phyloP scores from a whole-genome alignment of 148 eudicot species.

The Vaccinium myrtillus region DNA sequence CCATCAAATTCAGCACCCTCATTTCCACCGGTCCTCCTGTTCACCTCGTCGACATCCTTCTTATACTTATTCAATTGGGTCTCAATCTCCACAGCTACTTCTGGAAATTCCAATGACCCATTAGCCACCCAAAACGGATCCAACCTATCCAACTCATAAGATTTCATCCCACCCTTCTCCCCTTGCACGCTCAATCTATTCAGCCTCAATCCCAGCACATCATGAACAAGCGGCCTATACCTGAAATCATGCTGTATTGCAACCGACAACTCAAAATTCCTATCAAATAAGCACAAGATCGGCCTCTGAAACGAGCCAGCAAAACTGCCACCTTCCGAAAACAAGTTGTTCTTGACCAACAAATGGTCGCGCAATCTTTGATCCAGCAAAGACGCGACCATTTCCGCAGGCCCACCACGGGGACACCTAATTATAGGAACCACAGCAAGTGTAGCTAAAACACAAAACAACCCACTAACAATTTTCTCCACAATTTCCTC shows the following conservation, averaged over 20 bases:
- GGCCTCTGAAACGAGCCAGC: constrained; percentile 82
- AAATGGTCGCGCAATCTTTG: constrained; percentile 89
- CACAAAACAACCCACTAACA: constrained; percentile 84
- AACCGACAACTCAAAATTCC: constrained; percentile 79
- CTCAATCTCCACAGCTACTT: constrained; percentile 93
- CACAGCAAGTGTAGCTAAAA: constrained; percentile 79
- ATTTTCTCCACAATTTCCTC: constrained; percentile 72
- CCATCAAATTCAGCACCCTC: constrained; percentile 90
- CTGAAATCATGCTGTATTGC: constrained; percentile 96
- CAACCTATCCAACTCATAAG: constrained; percentile 66
- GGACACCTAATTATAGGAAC: constrained; percentile 91
- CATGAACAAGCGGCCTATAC: constrained; percentile 92
- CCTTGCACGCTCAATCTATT: constrained; percentile 80
- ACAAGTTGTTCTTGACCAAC: constrained; percentile 81
- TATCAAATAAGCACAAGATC: constrained; percentile 75
- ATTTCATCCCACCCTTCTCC: constrained; percentile 83
- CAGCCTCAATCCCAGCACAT: constrained; percentile 81
- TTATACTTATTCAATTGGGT: constrained; percentile 83
- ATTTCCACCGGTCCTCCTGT: constrained; percentile 78
- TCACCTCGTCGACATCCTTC: constrained; percentile 91
- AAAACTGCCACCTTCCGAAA: constrained; percentile 75
- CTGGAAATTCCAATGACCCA: constrained; percentile 87
- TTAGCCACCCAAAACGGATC: constrained; percentile 90
- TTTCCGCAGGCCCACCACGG: constrained; percentile 91
- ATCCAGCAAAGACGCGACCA: constrained; percentile 88